Base-by-base conservation (phyloP, 192 early-diverging fungal species). In the Fimicolochytrium jonesii region DNA sequence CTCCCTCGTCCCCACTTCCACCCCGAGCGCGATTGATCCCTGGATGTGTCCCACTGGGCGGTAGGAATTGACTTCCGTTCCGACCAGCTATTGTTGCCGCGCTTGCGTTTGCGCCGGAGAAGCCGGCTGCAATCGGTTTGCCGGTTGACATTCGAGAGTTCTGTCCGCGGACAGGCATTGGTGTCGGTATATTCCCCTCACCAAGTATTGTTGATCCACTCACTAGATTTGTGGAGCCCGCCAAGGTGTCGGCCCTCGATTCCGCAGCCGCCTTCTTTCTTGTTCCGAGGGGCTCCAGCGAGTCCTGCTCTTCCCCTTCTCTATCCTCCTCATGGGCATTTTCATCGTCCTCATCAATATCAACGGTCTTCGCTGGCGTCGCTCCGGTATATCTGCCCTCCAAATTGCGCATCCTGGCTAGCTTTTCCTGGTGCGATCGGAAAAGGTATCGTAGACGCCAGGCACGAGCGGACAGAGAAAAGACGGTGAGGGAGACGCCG, bases 391-490 rank as follows among this genome's bases (percentile, higher is more conserved):
- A 5, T 3, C 30, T 15, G 10, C 17, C 37, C 9, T 50, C 23
- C 25, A 50, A 22, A 23, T 18, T 37, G n/a, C 45, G 26, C 51
- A 64, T 55, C 29, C 62, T 32, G 10, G 52, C 34, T 26, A 69
- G 39, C 36, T 63, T 61, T 13, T 28, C 28, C 35, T 69, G 59
- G 41, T 69, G n/a, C 6, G 32, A n/a, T n/a, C 59, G 56, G 43
- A 56, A 69, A 15, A 69, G 30, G 44, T 46, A 55, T n/a, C 60
- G 50, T 0, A 69, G 35, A 2, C 67, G 59, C 46, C 49, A 57
- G 2, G 60, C 67, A 4, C 67, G 67, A 6, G 59, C 52, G 10
- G 59, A 34, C 25, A 69, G 30, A 9, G 67, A 69, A 49, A 69
- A 69, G n/a, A 69, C 26, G 13, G 44, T 56, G 4, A 62, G 56